Conservation (phyloP, 257 asterid species). For the Eustoma russellianum region DNA sequence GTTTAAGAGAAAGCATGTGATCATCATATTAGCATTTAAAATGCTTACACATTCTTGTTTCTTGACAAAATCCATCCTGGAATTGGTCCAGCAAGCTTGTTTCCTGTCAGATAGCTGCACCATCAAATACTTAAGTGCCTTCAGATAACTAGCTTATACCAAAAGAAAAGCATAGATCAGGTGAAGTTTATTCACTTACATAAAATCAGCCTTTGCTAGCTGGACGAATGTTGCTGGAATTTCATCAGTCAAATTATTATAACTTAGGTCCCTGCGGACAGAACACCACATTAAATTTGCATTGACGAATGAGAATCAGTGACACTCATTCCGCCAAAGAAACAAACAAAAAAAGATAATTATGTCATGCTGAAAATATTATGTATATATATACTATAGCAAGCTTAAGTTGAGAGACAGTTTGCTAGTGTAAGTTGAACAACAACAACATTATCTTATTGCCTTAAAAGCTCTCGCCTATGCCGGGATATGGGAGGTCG, state of each 20-base stretch:
- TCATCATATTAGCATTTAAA: neutral
- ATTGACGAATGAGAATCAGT: too few species aligned
- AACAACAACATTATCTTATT: too few species aligned
- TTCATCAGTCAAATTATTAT: slow-evolving; percentile 61
- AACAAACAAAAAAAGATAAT: too few species aligned
- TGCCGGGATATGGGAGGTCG: too few species aligned
- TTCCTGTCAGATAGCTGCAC: slow-evolving; percentile 65
- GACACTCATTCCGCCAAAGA: too few species aligned
- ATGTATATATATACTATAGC: too few species aligned
- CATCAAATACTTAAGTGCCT: slow-evolving; percentile 2
- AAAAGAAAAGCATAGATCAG: slow-evolving; percentile 7
- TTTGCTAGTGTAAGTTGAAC: too few species aligned
- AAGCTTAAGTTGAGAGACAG: too few species aligned
- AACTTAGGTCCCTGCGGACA: slow-evolving; percentile 73
- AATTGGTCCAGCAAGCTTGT: slow-evolving; percentile 56
- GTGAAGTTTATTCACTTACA: slow-evolving; percentile 44
- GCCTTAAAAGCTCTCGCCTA: too few species aligned
- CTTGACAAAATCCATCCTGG: slow-evolving; percentile 57
- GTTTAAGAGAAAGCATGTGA: neutral
- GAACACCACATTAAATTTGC: neutral
- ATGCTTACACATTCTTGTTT: slow-evolving; percentile 64
- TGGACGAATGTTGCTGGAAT: slow-evolving; percentile 44
- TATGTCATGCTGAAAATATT: too few species aligned
- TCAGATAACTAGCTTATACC: slow-evolving; percentile 5
- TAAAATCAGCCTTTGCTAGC: slow-evolving; percentile 48